These are phyloP conservation scores for Paraglomus brasilianum DNA, from an alignment of 192 early-diverging fungal species.

Conservation along the genomic window DNA sequence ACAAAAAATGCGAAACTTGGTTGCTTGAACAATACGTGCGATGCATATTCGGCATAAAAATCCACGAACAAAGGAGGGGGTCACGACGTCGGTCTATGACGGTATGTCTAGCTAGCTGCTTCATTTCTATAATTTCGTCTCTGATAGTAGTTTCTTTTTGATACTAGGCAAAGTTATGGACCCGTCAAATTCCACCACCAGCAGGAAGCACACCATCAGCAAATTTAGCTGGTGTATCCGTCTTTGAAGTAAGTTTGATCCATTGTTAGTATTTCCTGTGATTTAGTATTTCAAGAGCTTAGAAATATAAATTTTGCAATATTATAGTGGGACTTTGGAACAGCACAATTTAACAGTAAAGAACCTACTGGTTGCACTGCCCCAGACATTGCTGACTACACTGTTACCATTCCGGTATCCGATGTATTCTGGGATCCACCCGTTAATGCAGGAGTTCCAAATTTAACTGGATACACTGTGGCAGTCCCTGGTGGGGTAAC, in stretches of 20 bases:
- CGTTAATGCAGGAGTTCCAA: neutral
- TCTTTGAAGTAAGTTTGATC: slow-evolving; percentile 3
- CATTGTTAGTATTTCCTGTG: slow-evolving; percentile 13
- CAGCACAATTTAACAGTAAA: neutral
- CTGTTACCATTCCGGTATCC: too few species aligned
- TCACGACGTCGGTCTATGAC: too few species aligned
- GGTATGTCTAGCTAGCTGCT: too few species aligned
- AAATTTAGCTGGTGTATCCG: slow-evolving; percentile 12
- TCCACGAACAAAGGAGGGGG: too few species aligned
- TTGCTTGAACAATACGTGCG: neutral
- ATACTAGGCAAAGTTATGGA: neutral
- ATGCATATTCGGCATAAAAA: neutral
- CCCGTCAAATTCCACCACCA: neutral
- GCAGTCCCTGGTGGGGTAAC: slow-evolving; percentile 1
- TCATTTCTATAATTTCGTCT: too few species aligned
- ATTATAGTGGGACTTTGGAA: slow-evolving; percentile 23
- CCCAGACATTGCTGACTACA: neutral
- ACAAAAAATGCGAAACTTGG: neutral
- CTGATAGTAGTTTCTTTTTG: neutral
- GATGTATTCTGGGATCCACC: slow-evolving; percentile 2
- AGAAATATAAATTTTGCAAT: slow-evolving; percentile 8
- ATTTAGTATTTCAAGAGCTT: neutral
- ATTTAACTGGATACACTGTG: neutral
- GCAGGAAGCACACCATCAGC: neutral
- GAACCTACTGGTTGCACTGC: neutral